These are phyloP conservation scores for Chiua virens DNA, from an alignment of 768 basidiomycete species.

Conservation along the genomic window DNA sequence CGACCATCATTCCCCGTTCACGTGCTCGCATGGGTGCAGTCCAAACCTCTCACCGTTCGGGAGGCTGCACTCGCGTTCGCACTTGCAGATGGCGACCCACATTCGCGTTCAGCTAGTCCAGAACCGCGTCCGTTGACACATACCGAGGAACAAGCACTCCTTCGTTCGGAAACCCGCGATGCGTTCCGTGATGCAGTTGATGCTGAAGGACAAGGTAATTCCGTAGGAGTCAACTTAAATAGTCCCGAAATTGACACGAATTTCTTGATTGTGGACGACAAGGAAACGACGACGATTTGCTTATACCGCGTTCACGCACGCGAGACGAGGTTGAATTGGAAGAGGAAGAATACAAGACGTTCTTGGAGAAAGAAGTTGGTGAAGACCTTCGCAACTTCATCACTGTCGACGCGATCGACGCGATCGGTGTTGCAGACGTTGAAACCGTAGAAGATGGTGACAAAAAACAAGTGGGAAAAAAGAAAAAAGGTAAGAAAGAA, in stretches of 20 bases:
- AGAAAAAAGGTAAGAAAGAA: constrained; percentile 34
- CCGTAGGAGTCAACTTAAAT: neutral
- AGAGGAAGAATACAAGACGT: constrained; percentile 83
- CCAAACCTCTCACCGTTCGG: constrained; percentile 74
- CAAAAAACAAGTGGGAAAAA: constrained; percentile 32
- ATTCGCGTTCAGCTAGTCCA: constrained; percentile 57
- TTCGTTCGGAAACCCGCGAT: constrained; percentile 80
- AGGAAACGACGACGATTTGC: constrained; percentile 62
- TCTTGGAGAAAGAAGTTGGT: constrained; percentile 81
- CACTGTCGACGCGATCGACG: constrained; percentile 40
- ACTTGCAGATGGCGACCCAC: constrained; percentile 46
- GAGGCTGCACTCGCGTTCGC: constrained; percentile 67
- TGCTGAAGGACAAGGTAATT: constrained; percentile 12
- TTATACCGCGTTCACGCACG: constrained; percentile 74
- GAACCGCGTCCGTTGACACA: constrained; percentile 61
- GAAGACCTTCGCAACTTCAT: constrained; percentile 69
- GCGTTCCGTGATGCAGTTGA: constrained; percentile 64
- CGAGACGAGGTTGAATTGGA: constrained; percentile 75
- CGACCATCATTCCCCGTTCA: neutral
- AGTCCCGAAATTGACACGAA: neutral
- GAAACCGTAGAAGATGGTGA: constrained; percentile 27
- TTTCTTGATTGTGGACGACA: constrained; percentile 7
- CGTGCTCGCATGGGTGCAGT: constrained; percentile 33
- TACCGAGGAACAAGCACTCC: constrained; percentile 69
- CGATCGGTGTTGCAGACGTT: constrained; percentile 22